These are phyloP conservation scores for Fistulifera pelliculosa DNA, from an alignment of 108 stramenopile genomes.

Conservation along the genomic window DNA sequence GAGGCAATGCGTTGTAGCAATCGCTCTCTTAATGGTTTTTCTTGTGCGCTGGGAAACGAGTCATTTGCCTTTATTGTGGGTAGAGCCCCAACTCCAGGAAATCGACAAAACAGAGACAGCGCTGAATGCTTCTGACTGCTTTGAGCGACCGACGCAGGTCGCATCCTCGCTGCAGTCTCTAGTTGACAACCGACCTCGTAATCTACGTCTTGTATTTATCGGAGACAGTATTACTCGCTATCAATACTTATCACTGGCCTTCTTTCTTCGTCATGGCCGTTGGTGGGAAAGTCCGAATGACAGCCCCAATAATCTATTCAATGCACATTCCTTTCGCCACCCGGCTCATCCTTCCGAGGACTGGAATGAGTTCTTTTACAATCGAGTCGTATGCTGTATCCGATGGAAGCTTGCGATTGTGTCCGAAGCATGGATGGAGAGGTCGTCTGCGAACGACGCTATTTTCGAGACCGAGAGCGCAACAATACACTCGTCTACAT, in stretches of 20 bases:
- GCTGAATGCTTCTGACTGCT: too few species aligned
- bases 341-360: conserved; percentile 4
- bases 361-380: conserved; percentile 28
- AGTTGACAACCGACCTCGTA: conserved; percentile 4
- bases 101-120: too few species aligned
- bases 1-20: too few species aligned
- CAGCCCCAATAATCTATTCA: conserved; percentile 5
- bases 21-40: too few species aligned
- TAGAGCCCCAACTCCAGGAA: too few species aligned
- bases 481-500: conserved; percentile 12
- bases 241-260: conserved; percentile 27
- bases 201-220: conserved; percentile 23
- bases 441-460: background rate
- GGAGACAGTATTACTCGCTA: conserved; percentile 39
- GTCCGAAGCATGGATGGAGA: conserved; percentile 3
- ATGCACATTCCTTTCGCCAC: conserved; percentile 10
- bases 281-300: conserved; percentile 9
- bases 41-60: too few species aligned
- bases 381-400: conserved; percentile 19
- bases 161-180: too few species aligned
- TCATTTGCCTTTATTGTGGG: too few species aligned
- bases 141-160: too few species aligned
- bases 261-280: conserved; percentile 11
- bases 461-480: background rate
- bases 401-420: conserved; percentile 28